Base-by-base conservation (phyloP, 106 monocot genomes). In the Xerophyta viscosa region DNA sequence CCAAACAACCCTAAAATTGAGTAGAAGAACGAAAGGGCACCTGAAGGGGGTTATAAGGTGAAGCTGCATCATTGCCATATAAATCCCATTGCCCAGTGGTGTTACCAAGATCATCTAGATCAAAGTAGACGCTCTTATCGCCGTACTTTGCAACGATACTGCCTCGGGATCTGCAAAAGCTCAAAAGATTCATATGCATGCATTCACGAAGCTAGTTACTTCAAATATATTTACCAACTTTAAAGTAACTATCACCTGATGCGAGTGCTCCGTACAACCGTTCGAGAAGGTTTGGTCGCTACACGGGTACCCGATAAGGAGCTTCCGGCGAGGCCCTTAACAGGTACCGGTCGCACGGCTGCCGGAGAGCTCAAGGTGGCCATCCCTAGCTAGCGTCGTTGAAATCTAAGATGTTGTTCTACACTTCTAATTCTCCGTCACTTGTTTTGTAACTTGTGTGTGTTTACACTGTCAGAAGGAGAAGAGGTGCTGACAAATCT, bases 31-130 rank as follows among this genome's bases (percentile, higher is more conserved):
- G 27, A 2, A 18, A 7, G 29, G 10, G 23, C 2, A 92, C 91
- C 91, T 92, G 86, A 37, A 92, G 82, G 0, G 76, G 47, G 50
- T 92, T 92, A 76, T 92, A 92, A 8, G 92, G 92, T 13, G 92
- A 92, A 22, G 92, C 86, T 2, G 73, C 92, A 56, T 92, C 92
- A 87, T 79, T 80, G 37, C 93, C 93, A 56, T 93, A 87, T 20
- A 92, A 23, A 45, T 92, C 92, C 92, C 92, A 92, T 64, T 92
- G 86, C 1, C 92, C 92, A 61, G 92, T 92, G 64, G 92, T 83
- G 77, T 92, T 92, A 52, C 71, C 73, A 37, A 92, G 55, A 55
- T 92, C 92, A 9, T 92, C 87, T 17, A 92, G 68, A 53, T 92
- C 92, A 30, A 92, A 92, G 71, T 92, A 92, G 14, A 92, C 76